Evolutionary conservation across 352 stramenopile genomes (phyloP), one percentile per base, ranked within the genome.

Genomic region (Phytophthora macrochlamydospora): DNA sequence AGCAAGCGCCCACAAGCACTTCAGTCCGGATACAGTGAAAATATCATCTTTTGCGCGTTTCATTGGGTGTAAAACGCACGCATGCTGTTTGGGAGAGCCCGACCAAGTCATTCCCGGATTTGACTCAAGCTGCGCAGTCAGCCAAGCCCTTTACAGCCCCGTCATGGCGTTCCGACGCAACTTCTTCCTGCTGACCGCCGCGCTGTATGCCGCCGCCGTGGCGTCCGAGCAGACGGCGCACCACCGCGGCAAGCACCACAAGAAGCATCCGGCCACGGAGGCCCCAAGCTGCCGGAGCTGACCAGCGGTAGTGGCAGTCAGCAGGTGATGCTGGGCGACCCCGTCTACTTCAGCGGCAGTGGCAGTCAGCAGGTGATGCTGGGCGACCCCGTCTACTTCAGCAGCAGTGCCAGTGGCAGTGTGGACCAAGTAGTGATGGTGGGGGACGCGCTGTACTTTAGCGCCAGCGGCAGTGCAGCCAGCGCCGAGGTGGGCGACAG

Each of bases 111-210:
- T 73, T 73, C 56, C 18, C 30, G 30, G 32, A 70, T 70, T 76
- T 73, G 40, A 61, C 64, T 18, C 44, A 2, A 1, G 35, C 45
- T 30, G 11, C 60, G 7, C 11, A 56, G 29, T 32, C 49, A 53
- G 13, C 48, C 51, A 18, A 32, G 28, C 11, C 42, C 18, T 24
- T 24, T 24, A 24, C 18, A 24, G 18, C 18, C 18, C 18, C 18
- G 18, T 24, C 18, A 79, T 79, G 67, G 63, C 59, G 32, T 75
- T 69, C 59, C 65, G 72, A 31, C 59, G 51, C 45, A 65, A 24
- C 33, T 77, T 77, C 35, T 69, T 73, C 61, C 24, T 77, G 31
- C 48, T 80, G 24, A 56, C 72, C 37, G 61, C 65, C 31, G 65
- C 72, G 43, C 43, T 80, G 35, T 64, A 55, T 1, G 68, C 61